A percentile compares a stretch with the other conserved stretches of the same genome.
These are phyloP conservation scores for Telfairia occidentalis DNA, from an alignment of 331 rosid species.

Conservation along the genomic window DNA sequence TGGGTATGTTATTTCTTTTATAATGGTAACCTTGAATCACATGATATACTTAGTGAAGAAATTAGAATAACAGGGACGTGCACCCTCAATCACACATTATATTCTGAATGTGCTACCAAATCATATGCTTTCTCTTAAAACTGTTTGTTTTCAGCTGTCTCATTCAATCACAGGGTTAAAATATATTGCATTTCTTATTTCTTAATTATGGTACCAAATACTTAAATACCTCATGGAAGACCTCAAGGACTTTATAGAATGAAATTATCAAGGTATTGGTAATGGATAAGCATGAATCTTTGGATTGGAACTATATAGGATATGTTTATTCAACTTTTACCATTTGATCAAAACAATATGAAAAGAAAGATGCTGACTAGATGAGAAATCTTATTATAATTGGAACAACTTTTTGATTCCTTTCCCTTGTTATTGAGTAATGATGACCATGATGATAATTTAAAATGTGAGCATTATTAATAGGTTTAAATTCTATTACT, in stretches of 20 bases:
- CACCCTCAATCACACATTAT: no score
- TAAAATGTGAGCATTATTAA: no score
- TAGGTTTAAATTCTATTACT: no score
- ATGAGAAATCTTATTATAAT: not conserved
- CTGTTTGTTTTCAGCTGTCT: not conserved
- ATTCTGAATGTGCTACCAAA: no score
- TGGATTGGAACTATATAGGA: not conserved
- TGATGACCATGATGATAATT: not conserved
- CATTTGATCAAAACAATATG: not conserved
- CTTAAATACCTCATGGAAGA: not conserved
- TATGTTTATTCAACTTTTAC: conserved; percentile 13
- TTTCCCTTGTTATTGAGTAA: not conserved
- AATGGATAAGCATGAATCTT: conserved; percentile 21
- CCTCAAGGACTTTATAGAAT: conserved; percentile 22
- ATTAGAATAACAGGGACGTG: no score
- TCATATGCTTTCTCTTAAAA: conserved; percentile 25
- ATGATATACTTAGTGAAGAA: no score
- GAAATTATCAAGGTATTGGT: conserved; percentile 5
- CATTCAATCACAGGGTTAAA: conserved; percentile 18
- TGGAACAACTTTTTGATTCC: not conserved
- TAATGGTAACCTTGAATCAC: no score
- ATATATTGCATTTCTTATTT: not conserved
- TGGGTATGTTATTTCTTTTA: no score
- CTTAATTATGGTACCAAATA: not conserved
- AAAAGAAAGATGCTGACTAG: not conserved